Base-by-base conservation (phyloP, 2,329 filamentous ascomycete species). In the Ceratocystis papillata region DNA sequence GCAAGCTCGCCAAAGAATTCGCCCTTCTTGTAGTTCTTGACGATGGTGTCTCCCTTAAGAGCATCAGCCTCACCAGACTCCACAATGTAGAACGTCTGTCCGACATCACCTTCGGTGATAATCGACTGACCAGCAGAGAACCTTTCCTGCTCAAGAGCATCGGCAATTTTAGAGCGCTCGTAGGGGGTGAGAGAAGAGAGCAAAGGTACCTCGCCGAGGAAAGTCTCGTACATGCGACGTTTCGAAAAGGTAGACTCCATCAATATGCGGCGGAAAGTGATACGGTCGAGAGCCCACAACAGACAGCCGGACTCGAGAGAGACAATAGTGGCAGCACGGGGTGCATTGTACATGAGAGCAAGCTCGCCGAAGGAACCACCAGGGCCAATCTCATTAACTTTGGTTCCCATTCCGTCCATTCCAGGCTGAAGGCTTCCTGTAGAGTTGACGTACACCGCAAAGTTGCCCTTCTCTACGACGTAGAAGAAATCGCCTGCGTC, bases 211-310 rank as follows among this genome's bases (percentile, higher is more conserved):
- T 96, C 91, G 74, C 96, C 92, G 25, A 99, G 81, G 80, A 99
- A 97, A 71, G 86, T 90, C 77, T 99, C 94, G 77, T 97, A 97
- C 87, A 97, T 93, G 72, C 93, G 89, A 71, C 94, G 87, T 66
- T 93, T 89, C 72, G 95, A 90, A 79, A 96, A 97, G 2, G 94
- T 96, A 48, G 90, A 95, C 77, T 97, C 93, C 92, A 99, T 96
- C 69, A 99, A 81, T 70, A 99, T 97, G 68, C 94, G 89, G 71
- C 94, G 90, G 82, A 99, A 99, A 8, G 94, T 99, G 69, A 96
- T 83, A 64, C 94, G 90, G 74, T 99, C 94, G 63, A 99, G 81
- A 22, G 91, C 91, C 94, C 94, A 99, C 8, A 99, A 82, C 2
- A 88, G 92, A 72, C 88, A 92, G 44, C 83, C 79, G 2, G 87